Conservation (phyloP, 305 asterid genomes). For the Fraxinus dipetala region DNA sequence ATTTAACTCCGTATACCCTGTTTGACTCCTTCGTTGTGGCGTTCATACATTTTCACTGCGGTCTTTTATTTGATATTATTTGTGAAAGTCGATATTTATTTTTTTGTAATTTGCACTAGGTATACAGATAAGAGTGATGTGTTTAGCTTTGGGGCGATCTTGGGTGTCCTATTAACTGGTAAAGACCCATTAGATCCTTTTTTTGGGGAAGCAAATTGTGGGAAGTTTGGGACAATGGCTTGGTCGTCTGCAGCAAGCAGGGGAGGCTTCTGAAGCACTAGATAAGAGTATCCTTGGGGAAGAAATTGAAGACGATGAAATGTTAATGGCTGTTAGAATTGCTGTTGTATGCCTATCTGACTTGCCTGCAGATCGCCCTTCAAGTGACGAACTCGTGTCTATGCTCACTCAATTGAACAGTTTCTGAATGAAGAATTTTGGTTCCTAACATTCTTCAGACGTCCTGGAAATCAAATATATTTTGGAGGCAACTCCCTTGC, state of each 20-base stretch:
- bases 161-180: constrained; percentile 75
- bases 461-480: no score
- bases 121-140: constrained; percentile 87
- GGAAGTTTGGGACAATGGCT: constrained; percentile 89
- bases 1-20: background rate
- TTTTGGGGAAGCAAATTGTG: constrained; percentile 47
- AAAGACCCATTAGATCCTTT: constrained; percentile 69
- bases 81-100: constrained; percentile 7
- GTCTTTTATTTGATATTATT: background rate
- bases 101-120: constrained; percentile 32
- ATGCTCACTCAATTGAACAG: constrained; percentile 91
- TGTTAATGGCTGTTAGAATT: constrained; percentile 84
- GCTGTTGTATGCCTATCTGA: constrained; percentile 85
- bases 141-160: constrained; percentile 79
- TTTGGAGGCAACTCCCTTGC: constrained; percentile 44
- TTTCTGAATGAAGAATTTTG: constrained; percentile 37
- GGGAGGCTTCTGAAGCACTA: constrained; percentile 76
- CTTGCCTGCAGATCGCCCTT: constrained; percentile 86
- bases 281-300: constrained; percentile 75
- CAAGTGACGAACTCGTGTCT: constrained; percentile 87
- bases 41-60: background rate
- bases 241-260: constrained; percentile 68
- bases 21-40: background rate
- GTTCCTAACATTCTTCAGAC: background rate
- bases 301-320: constrained; percentile 80